Conservation (phyloP, 768 basidiomycete genomes). For the Serendipita vermifera region DNA sequence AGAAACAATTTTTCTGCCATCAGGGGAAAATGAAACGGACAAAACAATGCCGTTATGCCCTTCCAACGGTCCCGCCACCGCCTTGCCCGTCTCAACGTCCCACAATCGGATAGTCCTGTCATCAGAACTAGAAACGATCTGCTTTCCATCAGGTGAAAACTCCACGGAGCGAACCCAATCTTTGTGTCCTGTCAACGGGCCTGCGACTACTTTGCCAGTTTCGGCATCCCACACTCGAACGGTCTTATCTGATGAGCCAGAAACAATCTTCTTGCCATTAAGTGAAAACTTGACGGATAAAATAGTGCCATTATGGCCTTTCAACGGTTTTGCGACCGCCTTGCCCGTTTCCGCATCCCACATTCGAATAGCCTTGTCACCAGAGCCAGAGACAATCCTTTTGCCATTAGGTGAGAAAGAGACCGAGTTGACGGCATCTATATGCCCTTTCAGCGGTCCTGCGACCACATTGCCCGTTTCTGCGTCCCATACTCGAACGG, state of each 20-base stretch:
- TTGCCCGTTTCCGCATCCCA: not conserved
- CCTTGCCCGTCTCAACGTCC: not conserved
- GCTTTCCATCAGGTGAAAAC: not conserved
- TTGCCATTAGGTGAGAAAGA: too few species aligned
- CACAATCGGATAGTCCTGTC: not conserved
- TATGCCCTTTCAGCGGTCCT: too few species aligned
- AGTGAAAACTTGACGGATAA: not conserved
- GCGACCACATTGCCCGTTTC: too few species aligned
- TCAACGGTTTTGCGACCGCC: not conserved
- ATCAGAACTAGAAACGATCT: not conserved
- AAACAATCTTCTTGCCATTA: not conserved
- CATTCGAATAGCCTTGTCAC: not conserved
- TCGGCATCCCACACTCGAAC: not conserved
- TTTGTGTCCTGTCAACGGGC: not conserved
- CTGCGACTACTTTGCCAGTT: not conserved
- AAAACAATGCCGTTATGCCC: not conserved
- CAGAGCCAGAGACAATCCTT: not conserved
- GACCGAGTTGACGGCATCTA: too few species aligned
- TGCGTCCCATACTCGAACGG: too few species aligned
- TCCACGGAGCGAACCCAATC: not conserved
- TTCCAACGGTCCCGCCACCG: not conserved
- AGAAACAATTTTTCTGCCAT: not conserved
- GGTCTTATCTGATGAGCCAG: not conserved
- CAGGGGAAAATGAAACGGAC: not conserved
- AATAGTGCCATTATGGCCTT: not conserved